Evolutionary conservation across 345 rosid genomes (phyloP).

Genomic region (Aquilaria yunnanensis): DNA sequence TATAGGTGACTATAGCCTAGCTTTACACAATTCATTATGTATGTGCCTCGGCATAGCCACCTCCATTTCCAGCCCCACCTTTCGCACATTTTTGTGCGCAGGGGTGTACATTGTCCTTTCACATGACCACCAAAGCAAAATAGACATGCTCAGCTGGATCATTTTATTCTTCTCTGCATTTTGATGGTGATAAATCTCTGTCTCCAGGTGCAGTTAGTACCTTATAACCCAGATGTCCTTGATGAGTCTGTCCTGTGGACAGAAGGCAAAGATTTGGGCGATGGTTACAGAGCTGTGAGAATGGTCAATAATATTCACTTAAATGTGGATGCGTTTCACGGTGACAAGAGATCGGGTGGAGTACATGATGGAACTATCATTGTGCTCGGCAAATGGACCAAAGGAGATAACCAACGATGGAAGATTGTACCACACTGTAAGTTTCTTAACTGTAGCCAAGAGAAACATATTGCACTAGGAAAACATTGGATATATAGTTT

Average conservation of each 20-base stretch:
- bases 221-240: slow-evolving; percentile 54
- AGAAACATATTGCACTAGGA: too few species aligned
- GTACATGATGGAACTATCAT: slow-evolving; percentile 64
- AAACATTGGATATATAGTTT: too few species aligned
- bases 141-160: too few species aligned
- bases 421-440: slow-evolving; percentile 66
- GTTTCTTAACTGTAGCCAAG: slow-evolving; percentile 15
- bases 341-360: slow-evolving; percentile 64
- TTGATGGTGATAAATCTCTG: slow-evolving; percentile 2
- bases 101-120: too few species aligned
- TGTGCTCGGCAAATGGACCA: slow-evolving; percentile 79
- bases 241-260: slow-evolving; percentile 77
- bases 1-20: too few species aligned
- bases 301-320: slow-evolving; percentile 67
- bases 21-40: too few species aligned
- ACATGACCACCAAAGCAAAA: too few species aligned
- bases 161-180: neutral
- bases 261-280: slow-evolving; percentile 46
- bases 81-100: too few species aligned
- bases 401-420: slow-evolving; percentile 89
- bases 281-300: slow-evolving; percentile 45
- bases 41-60: too few species aligned
- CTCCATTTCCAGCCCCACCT: too few species aligned
- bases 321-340: slow-evolving; percentile 78
- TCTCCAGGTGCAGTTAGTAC: slow-evolving; percentile 58